Evolutionary conservation across 116 monocot species (phyloP).

Genomic region (Thalassia testudinum): DNA sequence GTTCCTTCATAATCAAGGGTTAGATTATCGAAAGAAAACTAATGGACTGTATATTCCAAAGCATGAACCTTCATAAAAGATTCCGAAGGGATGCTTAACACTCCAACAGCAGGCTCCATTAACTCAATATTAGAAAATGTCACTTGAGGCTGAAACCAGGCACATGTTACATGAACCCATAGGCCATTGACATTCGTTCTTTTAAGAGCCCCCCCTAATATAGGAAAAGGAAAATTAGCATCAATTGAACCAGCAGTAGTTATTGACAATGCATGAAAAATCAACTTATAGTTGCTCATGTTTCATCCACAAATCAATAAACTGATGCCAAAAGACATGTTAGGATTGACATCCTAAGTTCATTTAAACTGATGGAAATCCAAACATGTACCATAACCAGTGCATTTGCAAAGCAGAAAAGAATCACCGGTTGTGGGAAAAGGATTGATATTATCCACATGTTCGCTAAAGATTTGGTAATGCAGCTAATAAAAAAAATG

Average conservation of each 20-base stretch:
- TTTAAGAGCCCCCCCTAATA: slow-evolving; percentile 86
- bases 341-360: not conserved
- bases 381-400: not conserved
- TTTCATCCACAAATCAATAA: not conserved
- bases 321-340: too few relatives aligned
- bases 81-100: slow-evolving; percentile 54
- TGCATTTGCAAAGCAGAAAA: not conserved
- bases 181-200: slow-evolving; percentile 55
- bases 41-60: not conserved
- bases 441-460: too few relatives aligned
- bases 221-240: not conserved
- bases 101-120: slow-evolving; percentile 93
- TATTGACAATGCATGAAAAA: not conserved
- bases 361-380: not conserved
- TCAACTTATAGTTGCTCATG: too few relatives aligned
- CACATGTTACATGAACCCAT: slow-evolving; percentile 97
- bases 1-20: not conserved
- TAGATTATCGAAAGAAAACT: not conserved
- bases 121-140: slow-evolving; percentile 55
- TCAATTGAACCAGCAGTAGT: not conserved
- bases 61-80: slow-evolving; percentile 61
- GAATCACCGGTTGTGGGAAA: too few relatives aligned
- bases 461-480: too few relatives aligned
- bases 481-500: not conserved
- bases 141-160: slow-evolving; percentile 91